Evolutionary conservation across 768 basidiomycete genomes (phyloP).

Genomic region (Leucosporidium scottii): DNA sequence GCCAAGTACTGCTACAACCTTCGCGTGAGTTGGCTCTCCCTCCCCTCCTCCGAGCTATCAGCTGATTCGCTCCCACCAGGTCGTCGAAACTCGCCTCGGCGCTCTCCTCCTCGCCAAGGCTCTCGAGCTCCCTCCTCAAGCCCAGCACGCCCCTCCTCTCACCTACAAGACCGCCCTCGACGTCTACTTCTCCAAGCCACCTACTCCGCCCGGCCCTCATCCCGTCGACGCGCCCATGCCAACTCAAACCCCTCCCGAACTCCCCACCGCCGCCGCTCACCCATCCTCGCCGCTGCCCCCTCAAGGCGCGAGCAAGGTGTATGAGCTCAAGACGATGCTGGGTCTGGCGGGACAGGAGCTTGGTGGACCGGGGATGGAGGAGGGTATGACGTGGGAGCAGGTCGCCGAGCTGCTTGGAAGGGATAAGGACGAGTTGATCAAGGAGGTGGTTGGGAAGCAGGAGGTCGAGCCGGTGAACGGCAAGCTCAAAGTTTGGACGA

Average conservation of each 20-base stretch:
- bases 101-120: constrained; percentile 63
- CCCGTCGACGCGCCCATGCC: constrained; percentile 14
- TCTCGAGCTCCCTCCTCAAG: constrained; percentile 43
- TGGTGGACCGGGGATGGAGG: constrained; percentile 44
- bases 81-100: constrained; percentile 79
- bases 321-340: constrained; percentile 61
- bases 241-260: constrained; percentile 16
- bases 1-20: constrained; percentile 78
- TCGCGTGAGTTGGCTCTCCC: constrained; percentile 39
- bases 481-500: constrained; percentile 68
- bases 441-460: constrained; percentile 43
- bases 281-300: not conserved
- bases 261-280: constrained; percentile 21
- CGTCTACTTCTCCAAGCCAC: constrained; percentile 26
- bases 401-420: constrained; percentile 48
- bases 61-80: constrained; percentile 43
- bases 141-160: constrained; percentile 9
- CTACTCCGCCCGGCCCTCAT: constrained; percentile 13
- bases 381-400: constrained; percentile 43
- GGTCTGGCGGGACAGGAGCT: constrained; percentile 50
- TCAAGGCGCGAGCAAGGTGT: constrained; percentile 47
- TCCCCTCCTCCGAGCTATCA: not conserved
- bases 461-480: constrained; percentile 49
- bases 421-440: constrained; percentile 49
- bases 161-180: constrained; percentile 33